Evolutionary conservation across 208 protist genomes (phyloP).

Genomic region (Endotrypanum monterogeii): DNA sequence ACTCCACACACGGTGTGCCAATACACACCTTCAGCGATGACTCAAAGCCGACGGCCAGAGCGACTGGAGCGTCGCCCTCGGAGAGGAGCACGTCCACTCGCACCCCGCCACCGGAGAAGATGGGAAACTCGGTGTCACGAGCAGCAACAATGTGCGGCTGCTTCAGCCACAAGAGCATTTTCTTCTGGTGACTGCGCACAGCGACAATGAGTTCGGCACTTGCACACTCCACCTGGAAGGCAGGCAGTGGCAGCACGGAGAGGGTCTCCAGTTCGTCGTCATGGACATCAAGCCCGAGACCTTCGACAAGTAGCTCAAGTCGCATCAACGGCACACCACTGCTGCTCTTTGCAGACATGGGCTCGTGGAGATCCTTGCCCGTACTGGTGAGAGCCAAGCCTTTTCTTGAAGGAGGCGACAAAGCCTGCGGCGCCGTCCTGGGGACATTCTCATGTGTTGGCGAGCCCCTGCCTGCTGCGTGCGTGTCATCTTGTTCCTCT

Average conservation of each 20-base stretch:
- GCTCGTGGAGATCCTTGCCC: neutral
- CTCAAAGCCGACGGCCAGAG: slow-evolving; percentile 42
- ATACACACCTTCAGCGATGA: slow-evolving; percentile 46
- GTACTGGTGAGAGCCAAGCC: neutral
- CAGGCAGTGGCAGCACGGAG: slow-evolving; percentile 27
- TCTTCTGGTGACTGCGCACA: slow-evolving; percentile 45
- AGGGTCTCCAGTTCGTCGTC: slow-evolving; percentile 62
- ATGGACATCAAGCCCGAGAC: slow-evolving; percentile 67
- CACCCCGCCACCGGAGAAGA: slow-evolving; percentile 48
- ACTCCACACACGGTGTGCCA: slow-evolving; percentile 78
- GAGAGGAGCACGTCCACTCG: slow-evolving; percentile 43
- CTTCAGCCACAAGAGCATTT: slow-evolving; percentile 52
- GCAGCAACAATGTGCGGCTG: slow-evolving; percentile 52
- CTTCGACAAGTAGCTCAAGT: slow-evolving; percentile 60
- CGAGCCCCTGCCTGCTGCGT: neutral
- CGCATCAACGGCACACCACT: slow-evolving; percentile 50
- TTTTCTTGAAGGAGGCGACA: neutral
- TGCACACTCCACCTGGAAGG: slow-evolving; percentile 60
- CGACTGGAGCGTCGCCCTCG: slow-evolving; percentile 34
- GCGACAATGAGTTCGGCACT: slow-evolving; percentile 63
- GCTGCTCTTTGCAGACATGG: neutral
- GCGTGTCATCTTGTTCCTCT: too few relatives aligned
- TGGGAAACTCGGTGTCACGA: slow-evolving; percentile 38
- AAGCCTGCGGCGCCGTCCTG: neutral
- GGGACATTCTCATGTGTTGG: neutral